Conservation (phyloP, 208 protist species). For the Blechomonas ayalai region DNA sequence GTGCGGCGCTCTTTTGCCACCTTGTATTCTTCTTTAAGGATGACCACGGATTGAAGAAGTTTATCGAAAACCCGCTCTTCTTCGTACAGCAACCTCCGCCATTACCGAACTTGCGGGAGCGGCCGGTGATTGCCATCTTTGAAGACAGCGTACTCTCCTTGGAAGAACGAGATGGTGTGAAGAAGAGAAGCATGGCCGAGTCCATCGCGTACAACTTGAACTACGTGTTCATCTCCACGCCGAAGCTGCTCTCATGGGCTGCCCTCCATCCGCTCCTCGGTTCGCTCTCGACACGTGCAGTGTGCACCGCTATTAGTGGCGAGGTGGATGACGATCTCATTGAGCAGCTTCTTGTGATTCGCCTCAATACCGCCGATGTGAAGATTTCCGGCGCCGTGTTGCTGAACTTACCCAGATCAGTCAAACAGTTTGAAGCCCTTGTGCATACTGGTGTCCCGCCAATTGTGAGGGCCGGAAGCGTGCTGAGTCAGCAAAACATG, state of each 20-base stretch:
- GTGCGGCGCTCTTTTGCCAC: conserved; percentile 39
- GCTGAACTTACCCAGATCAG: conserved; percentile 53
- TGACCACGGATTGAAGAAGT: conserved; percentile 46
- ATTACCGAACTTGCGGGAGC: conserved; percentile 19
- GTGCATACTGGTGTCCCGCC: conserved; percentile 6
- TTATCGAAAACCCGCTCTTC: conserved; percentile 58
- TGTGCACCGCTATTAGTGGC: conserved; percentile 29
- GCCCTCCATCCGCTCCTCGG: conserved; percentile 36
- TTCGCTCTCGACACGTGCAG: conserved; percentile 31
- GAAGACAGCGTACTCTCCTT: neutral
- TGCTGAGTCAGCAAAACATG: neutral
- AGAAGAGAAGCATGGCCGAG: conserved; percentile 56
- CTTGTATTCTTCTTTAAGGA: conserved; percentile 74
- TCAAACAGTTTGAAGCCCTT: conserved; percentile 18
- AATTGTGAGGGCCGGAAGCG: conserved; percentile 16
- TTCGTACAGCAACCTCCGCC: conserved; percentile 68
- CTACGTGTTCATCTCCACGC: conserved; percentile 39
- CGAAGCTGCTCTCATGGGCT: conserved; percentile 83
- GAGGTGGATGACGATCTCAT: conserved; percentile 30
- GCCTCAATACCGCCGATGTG: conserved; percentile 52
- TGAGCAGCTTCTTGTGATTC: conserved; percentile 30
- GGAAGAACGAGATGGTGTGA: conserved; percentile 11
- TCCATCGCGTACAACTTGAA: conserved; percentile 63
- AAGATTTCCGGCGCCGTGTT: conserved; percentile 66
- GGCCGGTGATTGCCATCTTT: conserved; percentile 11